Conservation (phyloP, 2,329 filamentous ascomycete genomes). For the Aspergillus sp. region DNA sequence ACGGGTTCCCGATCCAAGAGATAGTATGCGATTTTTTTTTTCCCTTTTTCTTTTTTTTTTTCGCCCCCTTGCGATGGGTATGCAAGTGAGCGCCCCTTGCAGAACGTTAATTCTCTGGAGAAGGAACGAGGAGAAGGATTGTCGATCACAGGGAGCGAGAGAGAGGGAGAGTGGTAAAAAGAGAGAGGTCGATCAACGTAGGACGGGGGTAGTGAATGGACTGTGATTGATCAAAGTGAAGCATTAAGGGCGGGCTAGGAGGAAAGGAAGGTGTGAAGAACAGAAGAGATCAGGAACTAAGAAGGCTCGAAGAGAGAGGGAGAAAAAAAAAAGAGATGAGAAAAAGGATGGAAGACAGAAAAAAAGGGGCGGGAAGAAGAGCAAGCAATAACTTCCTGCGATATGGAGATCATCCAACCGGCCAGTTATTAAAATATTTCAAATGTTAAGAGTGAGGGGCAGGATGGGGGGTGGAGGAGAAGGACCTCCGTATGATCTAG, state of each 20-base stretch:
- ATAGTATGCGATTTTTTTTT: too few relatives aligned
- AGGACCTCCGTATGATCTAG: too few relatives aligned
- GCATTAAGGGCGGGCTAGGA: too few relatives aligned
- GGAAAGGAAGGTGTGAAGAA: background rate
- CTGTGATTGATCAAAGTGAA: too few relatives aligned
- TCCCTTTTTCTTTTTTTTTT: background rate
- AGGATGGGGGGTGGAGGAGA: background rate
- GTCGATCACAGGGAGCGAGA: background rate
- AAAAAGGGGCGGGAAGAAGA: background rate
- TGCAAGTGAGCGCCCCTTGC: conserved; percentile 16
- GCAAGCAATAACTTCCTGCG: background rate
- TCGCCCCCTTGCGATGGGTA: conserved; percentile 14
- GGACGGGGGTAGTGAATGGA: background rate
- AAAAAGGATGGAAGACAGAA: background rate
- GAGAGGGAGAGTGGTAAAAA: background rate
- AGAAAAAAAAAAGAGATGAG: background rate
- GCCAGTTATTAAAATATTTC: background rate
- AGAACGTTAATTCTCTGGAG: conserved; percentile 15
- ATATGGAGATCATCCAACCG: background rate
- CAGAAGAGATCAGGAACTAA: background rate
- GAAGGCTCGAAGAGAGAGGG: background rate
- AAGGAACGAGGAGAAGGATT: conserved; percentile 13
- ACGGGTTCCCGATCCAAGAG: background rate
- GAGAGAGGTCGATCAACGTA: background rate
- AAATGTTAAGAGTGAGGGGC: background rate